These are phyloP conservation scores for Coniochaeta hoffmannii DNA, from an alignment of 2,329 filamentous ascomycete genomes.

Conservation along the genomic window DNA sequence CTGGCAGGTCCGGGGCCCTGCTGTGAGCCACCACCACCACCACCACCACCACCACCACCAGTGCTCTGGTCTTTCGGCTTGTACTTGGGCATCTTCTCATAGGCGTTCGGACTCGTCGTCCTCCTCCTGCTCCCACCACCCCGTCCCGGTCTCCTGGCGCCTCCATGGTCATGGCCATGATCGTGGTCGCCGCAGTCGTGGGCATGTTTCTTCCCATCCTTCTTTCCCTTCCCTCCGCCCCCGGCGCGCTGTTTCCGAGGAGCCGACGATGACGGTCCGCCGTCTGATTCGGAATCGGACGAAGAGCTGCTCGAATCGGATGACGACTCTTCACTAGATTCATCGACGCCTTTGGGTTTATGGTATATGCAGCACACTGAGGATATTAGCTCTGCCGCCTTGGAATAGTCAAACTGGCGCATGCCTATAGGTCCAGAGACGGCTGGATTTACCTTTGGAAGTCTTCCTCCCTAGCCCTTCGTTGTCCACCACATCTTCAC, in stretches of 20 bases:
- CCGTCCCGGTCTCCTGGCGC: conserved; percentile 19
- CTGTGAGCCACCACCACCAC: conserved; percentile 4
- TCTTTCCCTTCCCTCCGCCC: conserved; percentile 14
- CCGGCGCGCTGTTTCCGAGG: conserved; percentile 9
- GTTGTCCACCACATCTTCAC: conserved; percentile 88
- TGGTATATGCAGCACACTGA: conserved; percentile 99
- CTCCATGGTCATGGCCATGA: conserved; percentile 27
- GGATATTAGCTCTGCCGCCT: not conserved
- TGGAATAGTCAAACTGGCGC: not conserved
- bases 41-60: conserved; percentile 10
- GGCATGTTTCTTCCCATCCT: conserved; percentile 22
- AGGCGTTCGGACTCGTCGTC: conserved; percentile 69
- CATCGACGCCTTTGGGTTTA: conserved; percentile 70
- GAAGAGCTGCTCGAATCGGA: conserved; percentile 35
- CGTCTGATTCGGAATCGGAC: conserved; percentile 44
- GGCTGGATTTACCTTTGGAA: conserved; percentile 66
- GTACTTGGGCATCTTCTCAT: conserved; percentile 65
- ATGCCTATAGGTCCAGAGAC: not conserved
- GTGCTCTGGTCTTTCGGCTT: conserved; percentile 32
- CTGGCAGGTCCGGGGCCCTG: not conserved
- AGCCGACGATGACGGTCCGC: conserved; percentile 17
- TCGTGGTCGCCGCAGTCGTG: conserved; percentile 25
- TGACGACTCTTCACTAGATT: conserved; percentile 65
- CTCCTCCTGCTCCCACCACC: conserved; percentile 35
- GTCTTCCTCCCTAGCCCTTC: conserved; percentile 90